These are phyloP conservation scores for Kitagawia praeruptora DNA, from an alignment of 129 eudicot genomes.

Conservation along the genomic window DNA sequence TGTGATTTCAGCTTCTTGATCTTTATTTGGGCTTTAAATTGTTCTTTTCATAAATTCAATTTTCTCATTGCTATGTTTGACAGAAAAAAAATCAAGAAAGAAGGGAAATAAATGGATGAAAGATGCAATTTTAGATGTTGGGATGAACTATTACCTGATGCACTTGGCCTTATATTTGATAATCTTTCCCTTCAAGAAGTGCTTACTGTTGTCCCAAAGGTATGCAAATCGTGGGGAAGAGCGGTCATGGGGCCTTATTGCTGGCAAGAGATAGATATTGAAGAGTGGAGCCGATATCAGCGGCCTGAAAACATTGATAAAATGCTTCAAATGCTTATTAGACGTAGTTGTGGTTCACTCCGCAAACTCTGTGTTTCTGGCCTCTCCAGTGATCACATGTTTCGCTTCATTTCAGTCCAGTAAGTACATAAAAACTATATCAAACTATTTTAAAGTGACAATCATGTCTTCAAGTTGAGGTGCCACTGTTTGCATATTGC, in stretches of 20 bases:
- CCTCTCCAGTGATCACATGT: slow-evolving; percentile 17
- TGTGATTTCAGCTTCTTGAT: neutral
- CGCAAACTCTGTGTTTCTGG: slow-evolving; percentile 38
- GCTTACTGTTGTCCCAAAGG: slow-evolving; percentile 37
- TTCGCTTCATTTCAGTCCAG: slow-evolving; percentile 36
- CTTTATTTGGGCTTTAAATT: neutral
- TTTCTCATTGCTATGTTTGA: neutral
- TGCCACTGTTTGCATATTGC: neutral
- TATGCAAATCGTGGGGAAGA: slow-evolving; percentile 44
- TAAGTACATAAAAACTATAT: slow-evolving; percentile 15
- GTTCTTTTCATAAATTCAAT: neutral
- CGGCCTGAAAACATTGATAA: slow-evolving; percentile 30
- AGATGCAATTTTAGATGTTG: slow-evolving; percentile 26
- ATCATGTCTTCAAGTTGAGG: neutral
- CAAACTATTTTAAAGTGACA: neutral
- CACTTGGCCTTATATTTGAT: slow-evolving; percentile 41
- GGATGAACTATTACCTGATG: slow-evolving; percentile 48
- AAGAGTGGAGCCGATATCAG: slow-evolving; percentile 42
- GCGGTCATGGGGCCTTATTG: slow-evolving; percentile 47
- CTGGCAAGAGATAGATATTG: slow-evolving; percentile 59
- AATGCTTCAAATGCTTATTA: slow-evolving; percentile 31
- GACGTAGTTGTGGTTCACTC: slow-evolving; percentile 38
- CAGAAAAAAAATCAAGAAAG: neutral
- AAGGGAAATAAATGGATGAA: slow-evolving; percentile 20
- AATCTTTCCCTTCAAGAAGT: slow-evolving; percentile 37